Base-by-base conservation (phyloP, 1,139 yeast genomes). In the Taphrina flavorubra region DNA sequence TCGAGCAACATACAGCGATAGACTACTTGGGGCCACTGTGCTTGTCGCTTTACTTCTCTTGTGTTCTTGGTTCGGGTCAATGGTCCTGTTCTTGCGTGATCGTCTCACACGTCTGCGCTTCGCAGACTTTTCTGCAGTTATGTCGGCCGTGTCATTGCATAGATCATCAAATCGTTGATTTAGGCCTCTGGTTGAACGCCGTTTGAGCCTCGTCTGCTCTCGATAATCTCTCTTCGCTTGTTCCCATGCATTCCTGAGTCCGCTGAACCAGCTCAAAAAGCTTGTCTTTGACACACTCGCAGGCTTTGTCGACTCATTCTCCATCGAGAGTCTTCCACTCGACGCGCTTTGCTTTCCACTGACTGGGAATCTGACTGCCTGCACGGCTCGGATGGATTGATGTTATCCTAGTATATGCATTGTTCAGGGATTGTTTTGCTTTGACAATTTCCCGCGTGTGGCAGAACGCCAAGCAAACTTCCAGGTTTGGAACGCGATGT, bases 161-260 rank as follows among this genome's bases (percentile, higher is more conserved):
- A 49, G 36, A 25, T 49, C 53, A 20, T 49, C 53, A n/a, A 49
- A 49, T 20, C 53, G 1, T 25, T 20, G 36, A 20, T 16, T 49
- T 34, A 10, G 14, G 36, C 36, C 53, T 20, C 20, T 49, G 13
- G 36, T 36, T 14, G 16, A 2, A 14, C 53, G 31, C 36, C 20
- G 36, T 25, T 49, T 49, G 18, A 1, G 18, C 10, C 11, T 8
- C 2, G 6, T 46, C 10, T 49, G 53, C 8, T 49, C 36, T 3
- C 36, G 34, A 16, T 58, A 44, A n/a, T 58, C 62, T 6, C 13
- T 13, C 16, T 58, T 58, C 20, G 62, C 62, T 39, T 46, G 62
- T 5, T 42, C 25, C 62, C 62, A 58, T n/a, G 53, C 62, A n/a
- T 42, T 40, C 53, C 31, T 58, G 16, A 58, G 42, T 25, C 62